Evolutionary conservation across 257 asterid species (phyloP).

Genomic region (Rauvolfia tetraphylla): DNA sequence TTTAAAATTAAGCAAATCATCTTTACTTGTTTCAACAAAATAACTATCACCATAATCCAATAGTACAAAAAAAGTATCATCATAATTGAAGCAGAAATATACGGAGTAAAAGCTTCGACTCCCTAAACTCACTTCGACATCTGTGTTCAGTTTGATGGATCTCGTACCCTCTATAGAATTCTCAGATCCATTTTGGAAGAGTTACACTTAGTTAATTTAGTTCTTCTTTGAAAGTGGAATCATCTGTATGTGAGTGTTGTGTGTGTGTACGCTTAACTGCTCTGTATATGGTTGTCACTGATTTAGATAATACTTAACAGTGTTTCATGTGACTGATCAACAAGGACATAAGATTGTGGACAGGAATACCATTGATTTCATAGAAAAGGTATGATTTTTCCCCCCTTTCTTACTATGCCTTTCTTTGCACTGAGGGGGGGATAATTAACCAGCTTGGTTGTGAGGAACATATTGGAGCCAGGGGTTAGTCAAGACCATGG

Average conservation of each 20-base stretch:
- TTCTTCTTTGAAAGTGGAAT: background rate
- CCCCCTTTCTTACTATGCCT: constrained; percentile 5
- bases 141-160: background rate
- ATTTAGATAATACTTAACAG: constrained; percentile 42
- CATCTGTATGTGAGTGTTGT: background rate
- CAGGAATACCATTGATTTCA: constrained; percentile 57
- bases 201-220: background rate
- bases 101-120: background rate
- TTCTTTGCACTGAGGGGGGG: constrained; percentile 4
- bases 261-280: background rate
- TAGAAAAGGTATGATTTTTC: constrained; percentile 64
- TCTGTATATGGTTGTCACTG: background rate
- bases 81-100: background rate
- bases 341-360: constrained; percentile 81
- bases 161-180: background rate
- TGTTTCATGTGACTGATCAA: constrained; percentile 92
- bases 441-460: constrained; percentile 18
- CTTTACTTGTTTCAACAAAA: background rate
- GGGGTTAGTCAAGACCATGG: constrained; percentile 10
- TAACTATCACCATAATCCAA: background rate
- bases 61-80: background rate
- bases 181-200: background rate
- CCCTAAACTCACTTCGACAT: background rate
- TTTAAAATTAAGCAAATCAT: background rate
- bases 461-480: constrained; percentile 13